A percentile compares a stretch with the other conserved stretches of the same genome.
Evolutionary conservation across 202 grass and related monocot species (phyloP).

Genomic region (Panicum hallii): DNA sequence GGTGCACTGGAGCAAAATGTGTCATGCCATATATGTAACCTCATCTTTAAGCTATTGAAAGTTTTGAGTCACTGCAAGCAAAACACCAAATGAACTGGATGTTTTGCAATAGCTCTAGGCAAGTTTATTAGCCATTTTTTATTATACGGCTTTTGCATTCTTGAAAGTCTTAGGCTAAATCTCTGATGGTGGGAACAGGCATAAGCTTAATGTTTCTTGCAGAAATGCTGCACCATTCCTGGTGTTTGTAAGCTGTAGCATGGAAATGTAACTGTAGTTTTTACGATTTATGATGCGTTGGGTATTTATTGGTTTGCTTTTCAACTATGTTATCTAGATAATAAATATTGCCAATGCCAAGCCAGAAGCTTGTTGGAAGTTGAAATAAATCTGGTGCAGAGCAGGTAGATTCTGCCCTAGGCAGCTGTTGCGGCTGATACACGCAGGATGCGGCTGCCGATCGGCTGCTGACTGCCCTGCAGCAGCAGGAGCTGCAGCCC

Average conservation of each 20-base stretch:
- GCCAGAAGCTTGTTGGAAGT: background rate
- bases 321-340: background rate
- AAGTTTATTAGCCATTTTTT: slow-evolving; percentile 47
- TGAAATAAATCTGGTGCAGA: background rate
- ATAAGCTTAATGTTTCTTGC: background rate
- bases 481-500: no score
- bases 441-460: no score
- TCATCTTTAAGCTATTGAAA: slow-evolving; percentile 40
- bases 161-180: slow-evolving; percentile 39
- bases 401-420: background rate
- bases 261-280: slow-evolving; percentile 30
- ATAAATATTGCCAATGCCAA: background rate
- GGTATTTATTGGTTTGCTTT: background rate
- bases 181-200: background rate
- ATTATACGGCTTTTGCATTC: slow-evolving; percentile 32
- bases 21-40: slow-evolving; percentile 40
- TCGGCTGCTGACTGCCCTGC: no score
- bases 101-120: slow-evolving; percentile 53
- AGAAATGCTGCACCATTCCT: slow-evolving; percentile 19
- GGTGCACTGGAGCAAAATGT: background rate
- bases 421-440: background rate
- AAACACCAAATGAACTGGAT: slow-evolving; percentile 33
- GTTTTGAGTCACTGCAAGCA: slow-evolving; percentile 13
- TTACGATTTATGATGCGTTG: slow-evolving; percentile 1
- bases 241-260: slow-evolving; percentile 29